A percentile compares a stretch with the other conserved stretches of the same genome.
Evolutionary conservation across 2,329 filamentous ascomycete species (phyloP).

Genomic region (Pezicula radicicola): DNA sequence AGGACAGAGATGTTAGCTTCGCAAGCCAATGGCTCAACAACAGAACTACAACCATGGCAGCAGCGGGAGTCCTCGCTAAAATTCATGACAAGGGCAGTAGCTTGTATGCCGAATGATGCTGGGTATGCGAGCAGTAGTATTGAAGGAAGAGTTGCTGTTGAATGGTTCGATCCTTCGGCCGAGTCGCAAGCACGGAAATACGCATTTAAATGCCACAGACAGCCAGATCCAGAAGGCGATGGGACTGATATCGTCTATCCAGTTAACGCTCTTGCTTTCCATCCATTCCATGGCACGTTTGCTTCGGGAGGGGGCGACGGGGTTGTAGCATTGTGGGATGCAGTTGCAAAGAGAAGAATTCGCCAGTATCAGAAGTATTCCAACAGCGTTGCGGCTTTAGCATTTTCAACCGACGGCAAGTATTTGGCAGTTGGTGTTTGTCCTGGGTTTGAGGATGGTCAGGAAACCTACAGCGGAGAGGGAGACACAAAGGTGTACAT

Average conservation of each 20-base stretch:
- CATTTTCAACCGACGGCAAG: slow-evolving; percentile 62
- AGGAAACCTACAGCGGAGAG: slow-evolving; percentile 72
- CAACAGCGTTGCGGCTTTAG: slow-evolving; percentile 58
- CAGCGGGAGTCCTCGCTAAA: slow-evolving; percentile 90
- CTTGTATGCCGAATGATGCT: slow-evolving; percentile 94
- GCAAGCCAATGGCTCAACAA: slow-evolving; percentile 39
- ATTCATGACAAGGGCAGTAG: slow-evolving; percentile 89
- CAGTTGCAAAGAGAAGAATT: slow-evolving; percentile 66
- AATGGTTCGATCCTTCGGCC: slow-evolving; percentile 91
- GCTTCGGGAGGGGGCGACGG: slow-evolving; percentile 72
- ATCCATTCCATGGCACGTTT: slow-evolving; percentile 63
- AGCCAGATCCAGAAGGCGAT: slow-evolving; percentile 59
- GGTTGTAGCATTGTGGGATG: slow-evolving; percentile 71
- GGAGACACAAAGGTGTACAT: slow-evolving; percentile 77
- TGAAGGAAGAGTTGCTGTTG: slow-evolving; percentile 91
- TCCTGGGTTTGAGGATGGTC: slow-evolving; percentile 67
- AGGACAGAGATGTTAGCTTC: slow-evolving; percentile 57
- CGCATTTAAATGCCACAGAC: slow-evolving; percentile 97
- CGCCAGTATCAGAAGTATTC: slow-evolving; percentile 65
- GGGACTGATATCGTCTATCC: slow-evolving; percentile 67
- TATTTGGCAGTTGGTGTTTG: slow-evolving; percentile 65
- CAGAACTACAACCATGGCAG: slow-evolving; percentile 77
- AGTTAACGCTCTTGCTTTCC: slow-evolving; percentile 68
- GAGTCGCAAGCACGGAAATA: slow-evolving; percentile 93
- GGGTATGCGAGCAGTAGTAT: slow-evolving; percentile 92